phyloP scores from a whole-genome alignment of 257 asterid species.

The Ligustrum vulgare region DNA sequence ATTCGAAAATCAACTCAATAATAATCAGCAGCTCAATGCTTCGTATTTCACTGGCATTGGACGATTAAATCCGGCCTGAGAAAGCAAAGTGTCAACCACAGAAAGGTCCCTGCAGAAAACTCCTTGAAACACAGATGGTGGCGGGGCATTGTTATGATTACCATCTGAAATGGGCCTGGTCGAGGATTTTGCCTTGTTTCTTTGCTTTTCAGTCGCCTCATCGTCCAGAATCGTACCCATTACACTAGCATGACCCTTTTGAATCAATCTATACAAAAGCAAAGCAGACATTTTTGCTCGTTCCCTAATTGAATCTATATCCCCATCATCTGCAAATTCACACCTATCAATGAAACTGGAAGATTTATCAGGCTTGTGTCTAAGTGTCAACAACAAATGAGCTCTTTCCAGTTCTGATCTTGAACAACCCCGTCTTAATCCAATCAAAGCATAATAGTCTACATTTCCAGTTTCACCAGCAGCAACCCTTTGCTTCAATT shows the following conservation, averaged over 20 bases:
- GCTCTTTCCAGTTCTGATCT: constrained; percentile 85
- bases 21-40: constrained; percentile 70
- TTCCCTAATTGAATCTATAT: constrained; percentile 70
- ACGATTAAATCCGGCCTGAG: constrained; percentile 76
- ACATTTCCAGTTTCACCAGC: constrained; percentile 80
- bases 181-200: constrained; percentile 48
- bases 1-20: constrained; percentile 11
- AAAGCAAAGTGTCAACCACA: constrained; percentile 63
- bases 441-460: constrained; percentile 77
- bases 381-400: constrained; percentile 69
- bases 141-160: constrained; percentile 37
- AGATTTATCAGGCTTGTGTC: constrained; percentile 88
- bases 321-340: constrained; percentile 76
- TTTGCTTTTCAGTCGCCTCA: constrained; percentile 63
- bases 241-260: constrained; percentile 68
- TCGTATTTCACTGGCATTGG: constrained; percentile 77
- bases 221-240: constrained; percentile 69
- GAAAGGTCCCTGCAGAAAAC: constrained; percentile 90
- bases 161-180: background rate
- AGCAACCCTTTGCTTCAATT: constrained; percentile 75
- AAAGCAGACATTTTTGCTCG: constrained; percentile 74
- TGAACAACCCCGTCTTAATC: constrained; percentile 76
- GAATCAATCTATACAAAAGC: constrained; percentile 81
- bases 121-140: constrained; percentile 65
- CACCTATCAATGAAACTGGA: constrained; percentile 73